Evolutionary conservation across 179 eudicot species (phyloP).

Genomic region (Beta macrorhiza): DNA sequence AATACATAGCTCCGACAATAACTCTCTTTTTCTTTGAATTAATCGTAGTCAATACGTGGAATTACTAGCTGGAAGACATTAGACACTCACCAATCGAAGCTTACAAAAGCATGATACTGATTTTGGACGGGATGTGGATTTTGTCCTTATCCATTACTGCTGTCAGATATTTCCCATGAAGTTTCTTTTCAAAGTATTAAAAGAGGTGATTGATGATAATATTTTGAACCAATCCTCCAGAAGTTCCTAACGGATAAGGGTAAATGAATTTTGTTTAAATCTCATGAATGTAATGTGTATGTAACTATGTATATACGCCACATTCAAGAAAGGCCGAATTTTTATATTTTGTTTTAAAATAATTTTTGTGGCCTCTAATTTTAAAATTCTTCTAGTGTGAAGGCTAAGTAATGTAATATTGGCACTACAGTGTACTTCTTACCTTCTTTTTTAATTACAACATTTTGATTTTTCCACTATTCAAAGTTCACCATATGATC

Average conservation of each 20-base stretch:
- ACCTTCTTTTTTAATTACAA: too few species aligned
- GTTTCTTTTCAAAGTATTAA: background rate
- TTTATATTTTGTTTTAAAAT: too few species aligned
- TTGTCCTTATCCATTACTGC: conserved; percentile 19
- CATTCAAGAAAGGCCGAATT: background rate
- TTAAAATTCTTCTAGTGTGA: too few species aligned
- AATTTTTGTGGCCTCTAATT: too few species aligned
- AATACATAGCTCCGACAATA: too few species aligned
- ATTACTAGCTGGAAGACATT: background rate
- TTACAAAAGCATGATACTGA: conserved; percentile 14
- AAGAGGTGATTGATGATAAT: background rate
- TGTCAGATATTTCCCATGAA: conserved; percentile 11
- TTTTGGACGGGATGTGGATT: background rate
- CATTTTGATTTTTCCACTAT: too few species aligned
- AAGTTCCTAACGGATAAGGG: conserved; percentile 7
- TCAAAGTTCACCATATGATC: too few species aligned
- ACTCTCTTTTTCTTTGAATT: too few species aligned
- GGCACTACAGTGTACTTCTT: too few species aligned
- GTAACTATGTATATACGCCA: background rate
- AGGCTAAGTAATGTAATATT: too few species aligned
- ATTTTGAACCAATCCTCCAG: background rate
- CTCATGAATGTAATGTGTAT: too few species aligned
- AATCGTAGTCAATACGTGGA: background rate
- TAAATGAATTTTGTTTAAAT: background rate
- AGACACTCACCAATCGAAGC: conserved; percentile 17